phyloP scores from a whole-genome alignment of 495 filamentous ascomycete species.

The Jackrogersella multiformis region DNA sequence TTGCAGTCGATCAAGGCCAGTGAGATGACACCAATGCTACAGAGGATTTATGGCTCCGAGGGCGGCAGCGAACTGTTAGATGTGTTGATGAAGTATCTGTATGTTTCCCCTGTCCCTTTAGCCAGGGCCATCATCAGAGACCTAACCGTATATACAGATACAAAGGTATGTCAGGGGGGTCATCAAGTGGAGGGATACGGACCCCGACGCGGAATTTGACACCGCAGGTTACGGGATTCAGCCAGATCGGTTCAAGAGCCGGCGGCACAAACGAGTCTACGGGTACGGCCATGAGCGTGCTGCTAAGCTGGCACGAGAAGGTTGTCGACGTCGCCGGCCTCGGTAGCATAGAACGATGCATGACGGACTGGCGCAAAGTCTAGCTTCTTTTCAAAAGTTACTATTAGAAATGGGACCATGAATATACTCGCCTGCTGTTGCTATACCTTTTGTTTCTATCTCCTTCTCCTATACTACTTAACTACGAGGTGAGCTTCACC shows the following conservation, averaged over 20 bases:
- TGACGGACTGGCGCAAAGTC: slow-evolving; percentile 92
- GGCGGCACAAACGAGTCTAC: slow-evolving; percentile 73
- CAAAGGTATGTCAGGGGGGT: slow-evolving; percentile 77
- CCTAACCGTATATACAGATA: slow-evolving; percentile 59
- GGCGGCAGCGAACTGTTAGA: slow-evolving; percentile 78
- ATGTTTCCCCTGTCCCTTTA: slow-evolving; percentile 29
- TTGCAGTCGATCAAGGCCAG: slow-evolving; percentile 88
- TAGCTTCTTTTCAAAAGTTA: slow-evolving; percentile 47
- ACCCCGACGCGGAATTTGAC: slow-evolving; percentile 64
- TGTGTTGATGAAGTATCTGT: slow-evolving; percentile 83
- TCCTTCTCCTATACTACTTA: background rate
- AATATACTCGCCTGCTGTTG: background rate
- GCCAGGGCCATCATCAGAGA: background rate
- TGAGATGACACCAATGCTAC: slow-evolving; percentile 87
- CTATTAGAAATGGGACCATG: slow-evolving; percentile 18
- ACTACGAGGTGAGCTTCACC: too few species aligned
- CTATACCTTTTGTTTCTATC: background rate
- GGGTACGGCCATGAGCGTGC: slow-evolving; percentile 88
- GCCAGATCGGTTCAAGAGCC: slow-evolving; percentile 77
- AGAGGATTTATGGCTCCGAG: slow-evolving; percentile 73
- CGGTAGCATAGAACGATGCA: slow-evolving; percentile 86
- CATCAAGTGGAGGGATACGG: slow-evolving; percentile 45
- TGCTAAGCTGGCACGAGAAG: slow-evolving; percentile 97
- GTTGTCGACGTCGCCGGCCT: slow-evolving; percentile 87
- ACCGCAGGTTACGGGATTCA: slow-evolving; percentile 84